Base-by-base conservation (phyloP, 345 rosid genomes). In the Populus deltoides region DNA sequence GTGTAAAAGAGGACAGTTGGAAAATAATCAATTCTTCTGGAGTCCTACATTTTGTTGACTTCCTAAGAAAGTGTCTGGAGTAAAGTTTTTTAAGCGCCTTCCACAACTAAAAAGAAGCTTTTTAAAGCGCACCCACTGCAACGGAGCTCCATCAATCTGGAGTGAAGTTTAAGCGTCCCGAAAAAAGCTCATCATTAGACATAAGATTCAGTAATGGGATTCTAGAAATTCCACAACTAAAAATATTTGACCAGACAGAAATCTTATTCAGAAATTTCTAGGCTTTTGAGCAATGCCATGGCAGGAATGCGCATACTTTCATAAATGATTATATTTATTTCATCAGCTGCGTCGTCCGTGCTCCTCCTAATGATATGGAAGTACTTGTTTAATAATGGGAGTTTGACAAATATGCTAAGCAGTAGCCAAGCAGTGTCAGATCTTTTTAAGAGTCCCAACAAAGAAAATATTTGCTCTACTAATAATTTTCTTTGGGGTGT, bases 221-320 rank as follows among this genome's bases (percentile, higher is more conserved):
- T 17, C 75, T 79, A 15, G 49, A 81, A 67, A 79, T 83, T 49
- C 81, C 79, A 0, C 22, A 4, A 0, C 6, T 73, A 6, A 7
- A 0, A 16, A 33, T 85, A 27, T 3, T 2, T 1, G 31, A 24
- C 2, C 0, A 20, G 0, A 24, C 77, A 2, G 45, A 69, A 66
- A 25, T 2, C 7, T 8, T 67, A 4, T 39, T 80, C 24, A 20
- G 51, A 1, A 85, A 80, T 74, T 39, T 85, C 5, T 7, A 63
- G 0, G 78, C 85, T 11, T 83, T 71, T 2, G 84, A 83, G 68
- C 82, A 73, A 68, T 70, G 78, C 33, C 68, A 77, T 39, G 8
- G 1, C 27, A 25, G 27, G 27, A 25, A 25, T 25, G 27, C 27
- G 27, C 27, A 6, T 1, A 10, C 2, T 8, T 24, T 36, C 22